These are phyloP conservation scores for Nemania serpens DNA, from an alignment of 2,329 filamentous ascomycete genomes.

Conservation along the genomic window DNA sequence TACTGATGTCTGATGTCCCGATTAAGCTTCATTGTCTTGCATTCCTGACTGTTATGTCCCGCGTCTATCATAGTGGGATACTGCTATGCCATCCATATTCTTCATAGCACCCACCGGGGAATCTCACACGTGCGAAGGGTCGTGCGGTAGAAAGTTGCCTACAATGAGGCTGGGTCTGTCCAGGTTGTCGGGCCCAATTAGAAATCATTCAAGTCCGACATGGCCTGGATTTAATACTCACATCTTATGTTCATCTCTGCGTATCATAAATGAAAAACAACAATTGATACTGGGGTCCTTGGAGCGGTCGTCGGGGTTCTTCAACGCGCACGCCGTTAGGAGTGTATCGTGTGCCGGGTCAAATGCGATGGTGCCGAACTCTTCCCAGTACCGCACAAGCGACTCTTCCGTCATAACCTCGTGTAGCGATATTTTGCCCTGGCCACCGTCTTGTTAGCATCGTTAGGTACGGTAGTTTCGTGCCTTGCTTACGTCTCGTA, in stretches of 20 bases:
- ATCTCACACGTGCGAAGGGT: slow-evolving; percentile 55
- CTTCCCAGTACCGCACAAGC: slow-evolving; percentile 97
- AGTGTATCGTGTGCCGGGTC: slow-evolving; percentile 93
- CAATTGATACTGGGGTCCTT: slow-evolving; percentile 80
- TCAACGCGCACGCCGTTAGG: slow-evolving; percentile 88
- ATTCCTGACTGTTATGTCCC: neutral
- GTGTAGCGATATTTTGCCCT: slow-evolving; percentile 94
- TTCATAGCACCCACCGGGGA: slow-evolving; percentile 23
- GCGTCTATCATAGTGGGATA: neutral
- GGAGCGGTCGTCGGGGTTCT: slow-evolving; percentile 74
- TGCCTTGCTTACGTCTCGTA: slow-evolving; percentile 76
- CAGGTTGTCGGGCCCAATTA: slow-evolving; percentile 41
- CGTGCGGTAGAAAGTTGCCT: slow-evolving; percentile 93
- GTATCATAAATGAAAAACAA: slow-evolving; percentile 97
- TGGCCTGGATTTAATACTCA: slow-evolving; percentile 53
- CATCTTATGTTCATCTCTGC: slow-evolving; percentile 95
- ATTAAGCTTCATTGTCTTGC: neutral
- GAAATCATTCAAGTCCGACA: neutral
- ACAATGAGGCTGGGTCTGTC: slow-evolving; percentile 88
- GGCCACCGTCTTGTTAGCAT: slow-evolving; percentile 20
- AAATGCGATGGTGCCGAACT: slow-evolving; percentile 97
- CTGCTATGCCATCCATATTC: slow-evolving; percentile 4
- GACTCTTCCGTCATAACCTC: slow-evolving; percentile 96
- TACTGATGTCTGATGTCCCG: neutral
- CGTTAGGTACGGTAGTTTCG: neutral